phyloP scores from a whole-genome alignment of 495 filamentous ascomycete genomes.

The Aspergillus kassunensis region DNA sequence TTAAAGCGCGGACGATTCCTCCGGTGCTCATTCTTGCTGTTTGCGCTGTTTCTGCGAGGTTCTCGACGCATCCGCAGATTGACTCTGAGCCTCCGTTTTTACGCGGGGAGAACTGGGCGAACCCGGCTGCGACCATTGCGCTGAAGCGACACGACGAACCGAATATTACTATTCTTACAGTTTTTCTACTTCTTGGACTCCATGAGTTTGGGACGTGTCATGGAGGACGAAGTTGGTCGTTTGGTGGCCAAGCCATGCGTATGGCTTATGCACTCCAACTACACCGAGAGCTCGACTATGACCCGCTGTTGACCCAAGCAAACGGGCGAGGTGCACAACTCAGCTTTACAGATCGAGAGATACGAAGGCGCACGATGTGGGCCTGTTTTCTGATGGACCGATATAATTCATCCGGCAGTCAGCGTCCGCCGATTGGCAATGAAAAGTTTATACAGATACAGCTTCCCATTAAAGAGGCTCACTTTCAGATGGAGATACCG shows the following conservation, averaged over 20 bases:
- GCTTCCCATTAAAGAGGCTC: slow-evolving; percentile 83
- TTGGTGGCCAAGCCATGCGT: slow-evolving; percentile 88
- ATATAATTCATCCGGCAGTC: slow-evolving; percentile 93
- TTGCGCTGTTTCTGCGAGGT: slow-evolving; percentile 87
- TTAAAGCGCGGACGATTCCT: slow-evolving; percentile 64
- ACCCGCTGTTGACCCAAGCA: slow-evolving; percentile 58
- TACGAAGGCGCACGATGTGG: slow-evolving; percentile 94
- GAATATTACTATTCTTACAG: slow-evolving; percentile 91
- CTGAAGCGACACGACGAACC: slow-evolving; percentile 86
- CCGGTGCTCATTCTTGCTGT: slow-evolving; percentile 88
- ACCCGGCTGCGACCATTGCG: slow-evolving; percentile 76
- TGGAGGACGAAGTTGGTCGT: slow-evolving; percentile 91
- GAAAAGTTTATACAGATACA: slow-evolving; percentile 87
- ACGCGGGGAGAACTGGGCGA: slow-evolving; percentile 86
- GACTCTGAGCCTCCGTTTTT: slow-evolving; percentile 80
- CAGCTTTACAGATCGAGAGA: slow-evolving; percentile 89
- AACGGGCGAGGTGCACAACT: slow-evolving; percentile 63
- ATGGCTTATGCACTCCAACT: slow-evolving; percentile 97
- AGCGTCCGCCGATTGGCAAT: slow-evolving; percentile 85
- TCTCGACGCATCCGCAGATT: slow-evolving; percentile 91
- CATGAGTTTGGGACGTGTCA: slow-evolving; percentile 98
- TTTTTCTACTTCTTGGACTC: slow-evolving; percentile 79
- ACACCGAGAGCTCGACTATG: slow-evolving; percentile 87
- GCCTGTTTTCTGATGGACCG: slow-evolving; percentile 96
- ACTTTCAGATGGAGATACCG: slow-evolving; percentile 87